A percentile compares a stretch with the other conserved stretches of the same genome.
Evolutionary conservation across 2,329 filamentous ascomycete genomes (phyloP).

Genomic region (Ophiostoma quercus): DNA sequence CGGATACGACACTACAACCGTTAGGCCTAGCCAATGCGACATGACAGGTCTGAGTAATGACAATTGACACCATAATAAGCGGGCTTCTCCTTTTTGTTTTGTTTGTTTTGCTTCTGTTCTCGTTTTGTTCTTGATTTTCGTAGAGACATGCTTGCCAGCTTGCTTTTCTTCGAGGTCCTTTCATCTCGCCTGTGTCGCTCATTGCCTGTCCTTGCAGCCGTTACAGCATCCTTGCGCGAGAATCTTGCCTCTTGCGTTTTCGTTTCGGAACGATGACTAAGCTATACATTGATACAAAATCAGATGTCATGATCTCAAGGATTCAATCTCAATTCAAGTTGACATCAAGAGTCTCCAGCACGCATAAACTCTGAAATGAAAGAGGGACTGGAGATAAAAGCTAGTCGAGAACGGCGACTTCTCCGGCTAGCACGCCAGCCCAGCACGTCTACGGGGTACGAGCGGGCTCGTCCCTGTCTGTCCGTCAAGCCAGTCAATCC

Average conservation of each 20-base stretch:
- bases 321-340: neutral
- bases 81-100: neutral
- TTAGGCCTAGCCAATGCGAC: neutral
- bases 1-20: conserved; percentile 8
- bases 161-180: neutral
- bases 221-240: neutral
- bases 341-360: neutral
- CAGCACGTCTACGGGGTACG: neutral
- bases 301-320: neutral
- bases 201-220: neutral
- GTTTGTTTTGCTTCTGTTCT: neutral
- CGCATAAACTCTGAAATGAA: neutral
- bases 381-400: conserved; percentile 1
- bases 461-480: too few species aligned
- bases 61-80: neutral
- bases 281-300: neutral
- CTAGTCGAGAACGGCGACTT: conserved; percentile 1
- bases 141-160: neutral
- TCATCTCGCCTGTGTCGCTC: neutral
- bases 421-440: neutral
- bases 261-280: neutral
- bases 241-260: neutral
- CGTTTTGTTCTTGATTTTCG: neutral
- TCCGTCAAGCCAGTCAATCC: too few species aligned
- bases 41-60: conserved; percentile 1